A percentile compares a stretch with the other conserved stretches of the same genome.
Conservation (phyloP, 2,329 filamentous ascomycete species). For the Thelonectria olida region DNA sequence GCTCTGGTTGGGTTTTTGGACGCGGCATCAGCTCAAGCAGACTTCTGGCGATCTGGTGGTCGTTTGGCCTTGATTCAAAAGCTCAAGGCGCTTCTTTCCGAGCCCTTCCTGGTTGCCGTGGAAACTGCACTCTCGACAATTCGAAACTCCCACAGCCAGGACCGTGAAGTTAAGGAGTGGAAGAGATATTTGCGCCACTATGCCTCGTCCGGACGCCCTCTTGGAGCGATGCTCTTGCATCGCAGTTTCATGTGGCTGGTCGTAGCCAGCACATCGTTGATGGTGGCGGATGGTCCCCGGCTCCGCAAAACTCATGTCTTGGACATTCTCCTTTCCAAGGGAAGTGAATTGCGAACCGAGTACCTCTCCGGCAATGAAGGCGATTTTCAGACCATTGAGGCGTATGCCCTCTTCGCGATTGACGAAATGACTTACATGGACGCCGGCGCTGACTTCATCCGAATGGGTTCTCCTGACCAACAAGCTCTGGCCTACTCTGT, state of each 20-base stretch:
- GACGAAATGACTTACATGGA: conserved; percentile 90
- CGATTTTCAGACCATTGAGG: conserved; percentile 66
- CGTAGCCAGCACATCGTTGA: conserved; percentile 78
- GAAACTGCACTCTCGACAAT: conserved; percentile 93
- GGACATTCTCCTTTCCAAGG: conserved; percentile 74
- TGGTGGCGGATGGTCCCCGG: conserved; percentile 70
- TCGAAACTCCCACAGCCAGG: conserved; percentile 76
- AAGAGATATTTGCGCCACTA: conserved; percentile 87
- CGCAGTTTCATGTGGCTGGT: conserved; percentile 88
- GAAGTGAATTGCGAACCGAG: conserved; percentile 53
- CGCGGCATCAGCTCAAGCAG: conserved; percentile 78
- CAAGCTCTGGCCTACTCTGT: conserved; percentile 87
- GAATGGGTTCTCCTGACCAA: conserved; percentile 83
- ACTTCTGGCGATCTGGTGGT: conserved; percentile 83
- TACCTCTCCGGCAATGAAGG: conserved; percentile 53
- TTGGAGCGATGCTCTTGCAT: conserved; percentile 92
- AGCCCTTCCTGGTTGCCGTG: conserved; percentile 84
- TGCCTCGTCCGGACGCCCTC: conserved; percentile 77
- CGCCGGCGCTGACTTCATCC: conserved; percentile 86
- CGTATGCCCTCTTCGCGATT: conserved; percentile 75
- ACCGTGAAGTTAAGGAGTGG: conserved; percentile 81
- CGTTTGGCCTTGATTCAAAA: conserved; percentile 77
- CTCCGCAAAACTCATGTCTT: conserved; percentile 73
- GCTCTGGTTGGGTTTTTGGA: conserved; percentile 92
- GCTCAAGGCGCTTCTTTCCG: conserved; percentile 79